Evolutionary conservation across 441 rosid species (phyloP).

Genomic region (Hura crepitans): DNA sequence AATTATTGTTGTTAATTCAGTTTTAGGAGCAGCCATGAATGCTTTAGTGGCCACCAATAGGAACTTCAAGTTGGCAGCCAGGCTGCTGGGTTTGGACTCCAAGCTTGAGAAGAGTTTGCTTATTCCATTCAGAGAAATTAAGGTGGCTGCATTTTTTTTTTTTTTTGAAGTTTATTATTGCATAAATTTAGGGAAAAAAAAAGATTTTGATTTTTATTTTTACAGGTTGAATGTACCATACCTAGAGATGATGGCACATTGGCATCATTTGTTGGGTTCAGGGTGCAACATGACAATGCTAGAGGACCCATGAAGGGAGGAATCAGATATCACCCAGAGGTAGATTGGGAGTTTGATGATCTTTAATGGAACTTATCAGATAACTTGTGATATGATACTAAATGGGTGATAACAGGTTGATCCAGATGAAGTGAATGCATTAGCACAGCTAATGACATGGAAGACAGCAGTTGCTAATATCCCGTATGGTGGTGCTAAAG

Average conservation of each 20-base stretch:
- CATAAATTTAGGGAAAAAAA: too few species aligned
- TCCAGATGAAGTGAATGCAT: slow-evolving; percentile 94
- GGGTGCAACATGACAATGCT: slow-evolving; percentile 81
- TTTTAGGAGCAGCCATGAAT: slow-evolving; percentile 47
- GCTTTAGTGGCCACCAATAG: slow-evolving; percentile 86
- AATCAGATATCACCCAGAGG: slow-evolving; percentile 90
- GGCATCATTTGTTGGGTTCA: slow-evolving; percentile 72
- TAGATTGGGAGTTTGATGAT: slow-evolving; percentile 16
- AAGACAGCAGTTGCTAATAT: slow-evolving; percentile 98
- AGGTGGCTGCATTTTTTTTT: too few species aligned
- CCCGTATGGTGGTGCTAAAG: slow-evolving; percentile 99
- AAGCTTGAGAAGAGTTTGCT: slow-evolving; percentile 79
- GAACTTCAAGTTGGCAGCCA: slow-evolving; percentile 71
- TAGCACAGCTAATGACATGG: slow-evolving; percentile 99
- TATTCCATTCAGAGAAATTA: slow-evolving; percentile 83
- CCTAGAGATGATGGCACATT: slow-evolving; percentile 79
- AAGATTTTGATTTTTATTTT: too few species aligned
- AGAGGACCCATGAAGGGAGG: slow-evolving; percentile 96
- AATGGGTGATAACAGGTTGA: slow-evolving; percentile 56
- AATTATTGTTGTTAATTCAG: slow-evolving; percentile 20
- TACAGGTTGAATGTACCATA: slow-evolving; percentile 83
- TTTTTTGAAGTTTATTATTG: too few species aligned
- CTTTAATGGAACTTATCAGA: not conserved
- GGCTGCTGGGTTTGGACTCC: slow-evolving; percentile 78
- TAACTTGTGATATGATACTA: not conserved